Evolutionary conservation across 257 asterid species (phyloP), one percentile per base, ranked within the genome.

Genomic region (Solanum ahanhuiri): DNA sequence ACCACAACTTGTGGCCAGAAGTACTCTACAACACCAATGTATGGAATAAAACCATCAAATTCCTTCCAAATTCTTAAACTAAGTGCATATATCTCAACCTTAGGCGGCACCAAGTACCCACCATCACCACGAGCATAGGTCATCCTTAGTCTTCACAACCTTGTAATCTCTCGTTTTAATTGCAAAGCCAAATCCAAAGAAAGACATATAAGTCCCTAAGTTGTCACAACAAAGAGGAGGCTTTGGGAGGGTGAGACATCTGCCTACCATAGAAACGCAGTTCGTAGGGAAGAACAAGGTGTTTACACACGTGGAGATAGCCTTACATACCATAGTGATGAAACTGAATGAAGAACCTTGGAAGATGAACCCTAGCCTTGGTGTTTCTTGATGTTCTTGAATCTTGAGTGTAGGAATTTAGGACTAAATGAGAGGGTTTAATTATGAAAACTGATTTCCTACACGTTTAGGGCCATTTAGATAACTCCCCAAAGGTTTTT

Each of bases 1-100:
- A 87, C 51, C 67, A 84, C 57, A 5, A 70, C 87, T 18, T 83
- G 87, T 66, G 73, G 28, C 85, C 85, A 84, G 60, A 83, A 87
- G 70, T 87, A 67, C 87, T 87, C 87, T 31, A 87, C 12, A 17
- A 84, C 76, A 30, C 76, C 79, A 71, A 31, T 75, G 14, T 87
- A 41, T 30, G 9, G 60, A 54, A 54, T 54, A 54, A 54, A 54
- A 54, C 64, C 64, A 54, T 6, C 23, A 54, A 54, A 54, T 54
- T 54, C 23, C 64, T 51, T 51, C 60, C 22, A 51, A 15, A 51
- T 51, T 51, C 60, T 51, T 57, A 57, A 57, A 57, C 23, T 57
- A 64, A 64, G 72, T 25, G 34, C 34, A 64, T 64, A 64, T 64
- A 64, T 28, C 34, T 64, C 72, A 64, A 25, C 34, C 72, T 64